Evolutionary conservation across 352 stramenopile genomes (phyloP).

Genomic region (Phytopythium sindhum): DNA sequence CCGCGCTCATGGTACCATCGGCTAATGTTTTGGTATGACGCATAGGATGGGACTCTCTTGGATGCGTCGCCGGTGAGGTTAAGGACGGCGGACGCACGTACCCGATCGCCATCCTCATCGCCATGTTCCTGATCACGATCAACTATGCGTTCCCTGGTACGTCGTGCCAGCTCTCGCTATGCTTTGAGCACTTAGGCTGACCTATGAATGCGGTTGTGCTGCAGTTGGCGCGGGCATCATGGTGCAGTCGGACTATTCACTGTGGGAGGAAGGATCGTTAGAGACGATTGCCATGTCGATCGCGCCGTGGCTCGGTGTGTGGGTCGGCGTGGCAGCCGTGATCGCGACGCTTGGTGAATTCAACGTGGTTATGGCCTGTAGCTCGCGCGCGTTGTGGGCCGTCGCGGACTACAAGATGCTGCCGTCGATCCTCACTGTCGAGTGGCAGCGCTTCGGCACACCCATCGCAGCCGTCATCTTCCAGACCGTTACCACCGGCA

Average conservation of each 20-base stretch:
- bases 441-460: conserved; percentile 77
- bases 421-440: conserved; percentile 46
- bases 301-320: conserved; percentile 73
- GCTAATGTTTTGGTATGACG: not conserved
- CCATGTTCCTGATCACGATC: conserved; percentile 77
- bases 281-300: conserved; percentile 76
- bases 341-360: conserved; percentile 83
- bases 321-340: conserved; percentile 72
- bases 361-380: conserved; percentile 86
- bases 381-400: conserved; percentile 73
- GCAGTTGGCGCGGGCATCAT: conserved; percentile 71
- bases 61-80: conserved; percentile 82
- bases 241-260: conserved; percentile 63
- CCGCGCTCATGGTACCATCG: not conserved
- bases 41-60: conserved; percentile 75
- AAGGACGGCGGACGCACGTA: conserved; percentile 79
- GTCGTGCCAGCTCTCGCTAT: not conserved
- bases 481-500: conserved; percentile 64
- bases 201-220: conserved; percentile 3
- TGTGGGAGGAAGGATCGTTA: conserved; percentile 71
- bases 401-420: conserved; percentile 86
- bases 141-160: conserved; percentile 81
- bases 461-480: conserved; percentile 75
- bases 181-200: not conserved
- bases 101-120: conserved; percentile 79